Evolutionary conservation across 1,284 basidiomycete species (phyloP), one percentile per base, ranked within the genome.

Genomic region (Sporisorium iseilematis-ciliati): DNA sequence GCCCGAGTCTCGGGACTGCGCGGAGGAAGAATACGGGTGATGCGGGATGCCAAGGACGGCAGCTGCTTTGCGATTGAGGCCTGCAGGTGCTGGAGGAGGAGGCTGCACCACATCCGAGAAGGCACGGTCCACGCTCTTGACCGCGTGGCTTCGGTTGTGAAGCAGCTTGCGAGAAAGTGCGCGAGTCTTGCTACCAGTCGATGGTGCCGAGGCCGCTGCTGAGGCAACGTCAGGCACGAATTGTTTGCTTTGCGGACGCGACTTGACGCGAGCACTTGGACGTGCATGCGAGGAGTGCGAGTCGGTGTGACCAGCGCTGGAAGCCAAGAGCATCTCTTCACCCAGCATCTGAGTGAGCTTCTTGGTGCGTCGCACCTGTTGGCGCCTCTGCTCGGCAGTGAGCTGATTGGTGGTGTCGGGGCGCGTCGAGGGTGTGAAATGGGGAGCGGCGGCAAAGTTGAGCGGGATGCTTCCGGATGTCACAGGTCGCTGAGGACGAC

Each of bases 331-430:
- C 61, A 79, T 68, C 58, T 81, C 79, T 21, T 71, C 71, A 23
- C 79, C 79, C 18, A 81, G 70, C 62, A 81, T 57, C 11, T 73
- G 61, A 3, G 74, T 66, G 26, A 81, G 77, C 65, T 81, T 81
- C 56, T 75, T 73, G 16, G 71, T 64, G 20, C 79, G 49, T 12
- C 64, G 64, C 20, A 81, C 64, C 35, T 79, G 77, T 21, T 75
- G 61, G 26, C 77, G 51, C 33, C 73, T 61, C 40, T 80, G 64
- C 40, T 73, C 64, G 33, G 64, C 45, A 10, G 71, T 56, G 18
- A 79, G 68, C 7, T 61, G 50, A 38, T 80, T 78, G 38, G 59
- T 56, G 31, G 69, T 78, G 10, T 71, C 57, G 1, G 73, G 77
- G 6, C 52, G 67, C 11, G 38, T 29, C 2, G 14, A 31, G 21